phyloP scores from a whole-genome alignment of 495 filamentous ascomycete species.

The Gamarada debralockiae region DNA sequence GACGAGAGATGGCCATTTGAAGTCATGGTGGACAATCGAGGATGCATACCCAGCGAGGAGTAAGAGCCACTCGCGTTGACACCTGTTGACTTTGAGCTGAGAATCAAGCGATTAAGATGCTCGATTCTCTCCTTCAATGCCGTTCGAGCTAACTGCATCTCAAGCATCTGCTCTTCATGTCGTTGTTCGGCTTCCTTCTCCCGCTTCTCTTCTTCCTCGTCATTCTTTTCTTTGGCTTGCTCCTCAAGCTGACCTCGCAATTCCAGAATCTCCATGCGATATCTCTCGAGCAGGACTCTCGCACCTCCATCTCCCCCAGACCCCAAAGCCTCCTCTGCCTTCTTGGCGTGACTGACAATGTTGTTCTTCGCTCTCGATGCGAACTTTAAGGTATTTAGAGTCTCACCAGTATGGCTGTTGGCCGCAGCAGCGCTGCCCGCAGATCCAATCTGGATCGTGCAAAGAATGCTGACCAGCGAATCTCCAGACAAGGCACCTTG shows the following conservation, averaged over 20 bases:
- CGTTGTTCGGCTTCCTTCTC: conserved; percentile 80
- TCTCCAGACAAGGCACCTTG: conserved; percentile 92
- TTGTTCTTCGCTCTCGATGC: conserved; percentile 95
- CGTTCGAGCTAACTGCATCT: conserved; percentile 95
- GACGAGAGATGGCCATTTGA: conserved; percentile 40
- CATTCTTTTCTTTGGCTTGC: conserved; percentile 64
- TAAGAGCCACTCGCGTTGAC: conserved; percentile 76
- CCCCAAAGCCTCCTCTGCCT: conserved; percentile 82
- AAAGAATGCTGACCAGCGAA: conserved; percentile 94
- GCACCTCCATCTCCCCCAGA: conserved; percentile 75
- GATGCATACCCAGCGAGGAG: conserved; percentile 67
- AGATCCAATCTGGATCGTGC: conserved; percentile 81
- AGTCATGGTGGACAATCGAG: conserved; percentile 53
- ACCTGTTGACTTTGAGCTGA: conserved; percentile 91
- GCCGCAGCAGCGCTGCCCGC: conserved; percentile 58
- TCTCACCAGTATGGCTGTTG: conserved; percentile 75
- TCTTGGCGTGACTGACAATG: conserved; percentile 95
- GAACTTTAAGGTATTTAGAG: conserved; percentile 94
- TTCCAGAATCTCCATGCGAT: conserved; percentile 89
- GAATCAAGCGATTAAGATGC: conserved; percentile 91
- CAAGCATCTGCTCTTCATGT: conserved; percentile 95
- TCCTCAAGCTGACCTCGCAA: conserved; percentile 76
- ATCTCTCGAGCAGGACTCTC: conserved; percentile 84
- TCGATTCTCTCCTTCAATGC: conserved; percentile 96
- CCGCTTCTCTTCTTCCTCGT: conserved; percentile 64